Percentiles rank a stretch among this genome's conserved stretches.
phyloP scores from a whole-genome alignment of 306 rosid genomes.

The Fragaria nilgerrensis region DNA sequence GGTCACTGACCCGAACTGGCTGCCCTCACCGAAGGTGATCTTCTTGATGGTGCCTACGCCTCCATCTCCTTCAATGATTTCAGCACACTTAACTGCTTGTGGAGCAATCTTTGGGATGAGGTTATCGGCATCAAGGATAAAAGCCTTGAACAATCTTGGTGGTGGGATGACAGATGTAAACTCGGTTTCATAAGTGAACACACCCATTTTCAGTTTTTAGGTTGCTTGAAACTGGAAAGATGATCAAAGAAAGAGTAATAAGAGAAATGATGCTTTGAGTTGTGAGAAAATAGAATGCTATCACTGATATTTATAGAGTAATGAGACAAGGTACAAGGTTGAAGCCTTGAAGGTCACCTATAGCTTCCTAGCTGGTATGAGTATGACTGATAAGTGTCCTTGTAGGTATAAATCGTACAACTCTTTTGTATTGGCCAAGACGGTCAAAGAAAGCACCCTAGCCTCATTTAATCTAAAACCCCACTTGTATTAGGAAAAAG shows the following conservation, averaged over 20 bases:
- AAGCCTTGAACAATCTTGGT: conserved; percentile 36
- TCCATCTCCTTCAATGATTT: conserved; percentile 42
- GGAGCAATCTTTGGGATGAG: conserved; percentile 37
- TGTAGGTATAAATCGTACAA: neutral
- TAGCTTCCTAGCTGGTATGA: neutral
- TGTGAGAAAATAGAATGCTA: neutral
- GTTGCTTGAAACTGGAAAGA: neutral
- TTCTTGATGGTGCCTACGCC: conserved; percentile 47
- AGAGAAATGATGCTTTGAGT: neutral
- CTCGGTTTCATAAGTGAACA: conserved; percentile 29
- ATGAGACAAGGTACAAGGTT: neutral
- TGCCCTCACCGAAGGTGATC: conserved; percentile 27
- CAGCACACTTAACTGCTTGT: conserved; percentile 9
- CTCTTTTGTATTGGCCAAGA: neutral
- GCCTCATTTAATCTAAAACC: neutral
- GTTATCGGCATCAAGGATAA: conserved; percentile 22
- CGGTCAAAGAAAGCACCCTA: conserved; percentile 2
- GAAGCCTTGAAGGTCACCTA: neutral
- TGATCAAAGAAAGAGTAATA: neutral
- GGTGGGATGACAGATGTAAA: conserved; percentile 20
- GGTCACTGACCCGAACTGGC: conserved; percentile 4
- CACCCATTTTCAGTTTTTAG: conserved; percentile 31
- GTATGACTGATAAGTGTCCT: neutral
- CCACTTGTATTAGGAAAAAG: neutral
- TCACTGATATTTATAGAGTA: neutral